Base-by-base conservation (phyloP, 2,329 filamentous ascomycete genomes). In the Hypoxylon sp. region DNA sequence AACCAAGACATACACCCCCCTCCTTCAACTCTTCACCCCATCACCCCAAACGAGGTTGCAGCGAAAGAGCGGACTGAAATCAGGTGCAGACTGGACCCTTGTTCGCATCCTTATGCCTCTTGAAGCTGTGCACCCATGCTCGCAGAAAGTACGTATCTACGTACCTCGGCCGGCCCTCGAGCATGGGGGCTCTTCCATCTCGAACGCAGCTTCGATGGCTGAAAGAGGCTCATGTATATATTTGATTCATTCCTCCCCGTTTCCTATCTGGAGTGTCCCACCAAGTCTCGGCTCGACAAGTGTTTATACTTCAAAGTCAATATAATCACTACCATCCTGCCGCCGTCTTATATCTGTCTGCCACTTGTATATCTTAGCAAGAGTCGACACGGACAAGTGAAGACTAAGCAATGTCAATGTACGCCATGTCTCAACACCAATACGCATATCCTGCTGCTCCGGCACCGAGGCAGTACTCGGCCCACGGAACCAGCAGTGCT, bases 401-500 rank as follows among this genome's bases (percentile, higher is more conserved):
- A 59, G 23, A 52, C 8, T 56, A 61, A 59, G 61, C 60, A 51
- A 63, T 57, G 41, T 39, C 72, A 47, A 83, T 83, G 81, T 83
- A 79, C 74, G 72, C 78, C 72, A 81, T 82, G 78, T 74, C 80
- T 32, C 80, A 81, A 70, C 80, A 81, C 52, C 77, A 78, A 69
- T 82, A 81, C 65, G 68, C 76, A 71, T 83, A 82, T 68, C 75
- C 81, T 64, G 54, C 74, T 73, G 58, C 75, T 66, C 70, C 74
- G 45, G 73, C 83, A 59, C 84, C 89, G 54, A 88, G 91, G 78
- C 90, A 93, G 76, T 90, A 91, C 74, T 85, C 88, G 41, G 86
- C 83, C 70, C 90, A 93, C 77, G 90, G 90, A 78, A 96, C 92
- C 67, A 97, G 93, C 83, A 97, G 93, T 81, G 95, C 95, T 73